Base-by-base conservation (phyloP, 192 early-diverging fungal genomes). In the Cetraspora pellucida region DNA sequence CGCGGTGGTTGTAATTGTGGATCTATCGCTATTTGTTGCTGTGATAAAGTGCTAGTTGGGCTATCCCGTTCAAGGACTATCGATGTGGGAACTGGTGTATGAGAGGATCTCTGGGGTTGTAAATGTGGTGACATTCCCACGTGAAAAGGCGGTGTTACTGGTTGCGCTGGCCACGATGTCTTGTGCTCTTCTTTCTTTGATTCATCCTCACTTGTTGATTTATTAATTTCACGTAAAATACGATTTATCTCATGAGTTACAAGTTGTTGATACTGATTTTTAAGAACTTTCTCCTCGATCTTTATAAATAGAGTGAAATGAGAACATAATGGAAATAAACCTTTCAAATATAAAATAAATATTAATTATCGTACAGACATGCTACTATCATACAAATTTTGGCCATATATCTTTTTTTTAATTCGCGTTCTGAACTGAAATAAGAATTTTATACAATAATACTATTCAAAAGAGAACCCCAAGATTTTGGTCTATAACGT, bases 171-270 rank as follows among this genome's bases (percentile, higher is more conserved):
- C 64, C 64, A 68, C 7, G 47, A 14, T 19, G 60, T 30, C 11
- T 64, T 61, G 61, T 44, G 77, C 70, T 89, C 89, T 64, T 91
- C 89, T 67, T 78, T 86, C 45, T 91, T 90, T 66, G 88, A 82
- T 58, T 92, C 88, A 46, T 88, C 87, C 1, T 78, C 71, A 52
- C 78, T 82, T 14, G 86, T 69, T 57, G 81, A 80, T 58, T 86
- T 91, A 68, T 85, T 87, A 80, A 93, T 78, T 57, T 94, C 93
- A 28, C 92, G 85, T 66, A 94, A 81, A 63, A 94, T 93, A 73
- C 91, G 87, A 80, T 94, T 94, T 61, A 94, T 93, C 74, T 94
- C 93, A 55, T 87, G 87, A 13, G 93, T 94, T 47, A 94, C 93
- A 9, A 93, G 85, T 30, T 92, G 85, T 67, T 93, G 89, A 69